phyloP scores from a whole-genome alignment of 495 filamentous ascomycete species.

The Penicillium simplicissimum region DNA sequence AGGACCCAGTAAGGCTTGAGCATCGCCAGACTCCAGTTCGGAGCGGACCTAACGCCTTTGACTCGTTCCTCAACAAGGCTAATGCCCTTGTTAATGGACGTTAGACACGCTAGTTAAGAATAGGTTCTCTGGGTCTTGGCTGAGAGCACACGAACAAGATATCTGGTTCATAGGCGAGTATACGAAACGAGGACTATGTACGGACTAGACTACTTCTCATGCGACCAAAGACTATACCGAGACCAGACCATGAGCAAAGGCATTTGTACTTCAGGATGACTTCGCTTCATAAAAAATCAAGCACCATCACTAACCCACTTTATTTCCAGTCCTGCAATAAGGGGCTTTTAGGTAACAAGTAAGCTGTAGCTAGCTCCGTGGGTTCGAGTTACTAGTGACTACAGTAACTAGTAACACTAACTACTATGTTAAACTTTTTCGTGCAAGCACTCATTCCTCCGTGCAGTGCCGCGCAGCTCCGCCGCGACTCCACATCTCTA shows the following conservation, averaged over 20 bases:
- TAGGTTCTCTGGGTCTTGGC: too few relatives aligned
- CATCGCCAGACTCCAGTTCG: background rate
- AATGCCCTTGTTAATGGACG: background rate
- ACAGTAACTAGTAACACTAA: too few relatives aligned
- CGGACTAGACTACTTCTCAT: background rate
- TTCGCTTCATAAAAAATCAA: background rate
- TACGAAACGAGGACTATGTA: background rate
- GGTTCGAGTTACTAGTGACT: background rate
- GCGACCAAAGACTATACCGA: background rate
- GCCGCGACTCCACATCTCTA: constrained; percentile 1
- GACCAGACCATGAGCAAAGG: background rate
- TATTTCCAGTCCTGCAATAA: background rate
- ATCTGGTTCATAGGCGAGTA: background rate
- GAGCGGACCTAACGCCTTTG: constrained; percentile 4
- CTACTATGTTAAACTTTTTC: constrained; percentile 3
- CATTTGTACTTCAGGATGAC: background rate
- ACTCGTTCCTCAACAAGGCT: background rate
- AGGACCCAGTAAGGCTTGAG: too few relatives aligned
- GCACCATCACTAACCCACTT: background rate
- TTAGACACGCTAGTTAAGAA: background rate
- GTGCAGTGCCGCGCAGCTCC: constrained; percentile 1
- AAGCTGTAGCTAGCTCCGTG: background rate
- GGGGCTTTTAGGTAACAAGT: background rate
- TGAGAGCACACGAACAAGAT: too few relatives aligned
- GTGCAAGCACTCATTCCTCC: background rate